Conservation (phyloP, 164 flowering plant genomes). For the Dillenia turbinata region DNA sequence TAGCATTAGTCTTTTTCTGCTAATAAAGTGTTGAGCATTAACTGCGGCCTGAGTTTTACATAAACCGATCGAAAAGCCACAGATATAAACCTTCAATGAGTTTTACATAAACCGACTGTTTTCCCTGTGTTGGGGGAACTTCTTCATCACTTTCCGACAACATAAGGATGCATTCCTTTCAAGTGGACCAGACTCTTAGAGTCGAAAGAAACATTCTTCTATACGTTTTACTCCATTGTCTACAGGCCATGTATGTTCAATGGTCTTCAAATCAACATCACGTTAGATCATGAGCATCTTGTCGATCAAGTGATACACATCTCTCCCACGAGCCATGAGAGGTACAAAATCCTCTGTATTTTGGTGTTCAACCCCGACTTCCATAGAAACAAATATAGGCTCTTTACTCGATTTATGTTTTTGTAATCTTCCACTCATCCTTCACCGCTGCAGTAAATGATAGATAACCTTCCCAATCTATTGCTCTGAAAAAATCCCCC, state of each 20-base stretch:
- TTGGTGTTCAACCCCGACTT: not conserved
- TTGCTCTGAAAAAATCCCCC: too few species aligned
- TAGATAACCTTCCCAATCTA: not conserved
- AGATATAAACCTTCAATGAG: too few species aligned
- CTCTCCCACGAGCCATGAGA: not conserved
- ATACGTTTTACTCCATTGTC: not conserved
- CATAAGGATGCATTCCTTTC: not conserved
- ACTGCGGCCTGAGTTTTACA: too few species aligned
- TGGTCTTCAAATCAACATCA: too few species aligned
- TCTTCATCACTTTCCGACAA: too few species aligned
- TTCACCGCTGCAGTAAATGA: not conserved
- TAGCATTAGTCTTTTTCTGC: too few species aligned
- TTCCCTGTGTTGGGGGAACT: too few species aligned
- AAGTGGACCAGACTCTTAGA: not conserved
- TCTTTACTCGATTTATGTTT: constrained; percentile 7
- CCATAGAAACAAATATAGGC: constrained; percentile 1
- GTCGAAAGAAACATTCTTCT: not conserved
- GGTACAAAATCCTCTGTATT: not conserved
- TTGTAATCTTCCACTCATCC: constrained; percentile 7
- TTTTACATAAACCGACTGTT: too few species aligned
- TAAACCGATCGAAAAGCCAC: too few species aligned
- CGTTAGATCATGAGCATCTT: too few species aligned
- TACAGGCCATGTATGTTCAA: not conserved
- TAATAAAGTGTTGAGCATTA: too few species aligned
- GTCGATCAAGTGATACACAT: too few species aligned